Percentiles rank a stretch among this genome's conserved stretches.
These are phyloP conservation scores for Cicer chorassanicum DNA, from an alignment of 306 rosid genomes.

Conservation along the genomic window DNA sequence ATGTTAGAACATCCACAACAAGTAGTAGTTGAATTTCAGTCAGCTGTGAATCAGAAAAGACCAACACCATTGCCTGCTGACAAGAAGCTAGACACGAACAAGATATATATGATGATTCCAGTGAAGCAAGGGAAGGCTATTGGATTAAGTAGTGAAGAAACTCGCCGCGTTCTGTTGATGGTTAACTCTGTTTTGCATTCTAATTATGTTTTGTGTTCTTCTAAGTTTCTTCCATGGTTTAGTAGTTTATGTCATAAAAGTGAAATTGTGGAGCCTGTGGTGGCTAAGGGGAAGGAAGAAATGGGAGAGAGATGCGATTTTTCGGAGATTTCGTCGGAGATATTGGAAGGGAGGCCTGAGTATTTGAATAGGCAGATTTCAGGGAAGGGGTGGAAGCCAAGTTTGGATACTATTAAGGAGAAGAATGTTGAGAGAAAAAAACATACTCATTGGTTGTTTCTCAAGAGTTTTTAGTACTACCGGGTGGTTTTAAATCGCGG, in stretches of 20 bases:
- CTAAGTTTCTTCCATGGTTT: constrained; percentile 62
- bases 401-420: constrained; percentile 84
- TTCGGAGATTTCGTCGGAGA: constrained; percentile 50
- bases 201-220: constrained; percentile 45
- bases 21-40: constrained; percentile 70
- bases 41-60: constrained; percentile 56
- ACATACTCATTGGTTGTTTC: constrained; percentile 61
- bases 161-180: constrained; percentile 49
- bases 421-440: constrained; percentile 57
- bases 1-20: constrained; percentile 89
- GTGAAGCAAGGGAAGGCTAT: constrained; percentile 68
- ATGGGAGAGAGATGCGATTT: constrained; percentile 16
- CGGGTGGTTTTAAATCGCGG: too few species aligned
- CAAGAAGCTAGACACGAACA: constrained; percentile 57
- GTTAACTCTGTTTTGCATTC: constrained; percentile 57
- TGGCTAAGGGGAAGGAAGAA: constrained; percentile 38
- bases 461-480: constrained; percentile 27
- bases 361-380: constrained; percentile 78
- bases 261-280: constrained; percentile 21
- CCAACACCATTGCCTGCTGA: constrained; percentile 79
- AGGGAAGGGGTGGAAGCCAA: constrained; percentile 84
- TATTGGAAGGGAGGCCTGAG: constrained; percentile 60
- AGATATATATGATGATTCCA: constrained; percentile 76
- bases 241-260: constrained; percentile 55
- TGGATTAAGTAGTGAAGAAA: constrained; percentile 55